phyloP scores from a whole-genome alignment of 768 basidiomycete species.

The Tylopilus rubrobrunneus region DNA sequence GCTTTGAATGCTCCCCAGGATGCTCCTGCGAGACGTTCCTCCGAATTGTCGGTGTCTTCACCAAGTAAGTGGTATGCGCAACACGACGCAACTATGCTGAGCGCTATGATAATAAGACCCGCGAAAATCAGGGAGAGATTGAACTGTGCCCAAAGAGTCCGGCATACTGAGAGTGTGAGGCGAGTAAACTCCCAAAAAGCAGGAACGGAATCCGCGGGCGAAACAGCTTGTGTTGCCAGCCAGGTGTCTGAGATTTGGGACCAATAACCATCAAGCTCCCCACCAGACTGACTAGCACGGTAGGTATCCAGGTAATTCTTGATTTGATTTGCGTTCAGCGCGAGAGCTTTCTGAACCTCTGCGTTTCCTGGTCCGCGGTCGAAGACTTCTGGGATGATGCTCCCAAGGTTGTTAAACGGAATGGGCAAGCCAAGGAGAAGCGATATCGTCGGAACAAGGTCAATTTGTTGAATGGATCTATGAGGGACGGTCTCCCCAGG shows the following conservation, averaged over 20 bases:
- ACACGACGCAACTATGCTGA: constrained; percentile 54
- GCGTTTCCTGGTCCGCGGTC: constrained; percentile 38
- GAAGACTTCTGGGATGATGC: constrained; percentile 89
- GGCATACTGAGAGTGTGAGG: constrained; percentile 54
- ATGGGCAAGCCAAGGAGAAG: constrained; percentile 90
- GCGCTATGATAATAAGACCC: constrained; percentile 60
- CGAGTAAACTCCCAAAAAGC: constrained; percentile 27
- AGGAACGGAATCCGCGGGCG: constrained; percentile 16
- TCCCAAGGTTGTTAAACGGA: constrained; percentile 93
- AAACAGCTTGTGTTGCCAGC: constrained; percentile 31
- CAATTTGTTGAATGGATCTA: constrained; percentile 86
- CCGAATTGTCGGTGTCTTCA: constrained; percentile 35
- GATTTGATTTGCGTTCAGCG: constrained; percentile 73
- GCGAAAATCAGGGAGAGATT: constrained; percentile 71
- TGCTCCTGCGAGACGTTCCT: constrained; percentile 37
- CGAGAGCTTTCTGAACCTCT: constrained; percentile 55
- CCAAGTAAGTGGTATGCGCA: constrained; percentile 51
- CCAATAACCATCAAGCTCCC: constrained; percentile 72
- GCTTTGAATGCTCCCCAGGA: constrained; percentile 33
- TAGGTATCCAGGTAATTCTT: constrained; percentile 74
- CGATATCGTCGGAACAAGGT: constrained; percentile 83
- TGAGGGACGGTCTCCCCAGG: constrained; percentile 52
- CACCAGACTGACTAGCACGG: constrained; percentile 61
- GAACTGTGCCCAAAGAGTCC: constrained; percentile 94
- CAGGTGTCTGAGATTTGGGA: constrained; percentile 44